Base-by-base conservation (phyloP, 805 yeast species). In the Sugiyamaella qingdaonensis region DNA sequence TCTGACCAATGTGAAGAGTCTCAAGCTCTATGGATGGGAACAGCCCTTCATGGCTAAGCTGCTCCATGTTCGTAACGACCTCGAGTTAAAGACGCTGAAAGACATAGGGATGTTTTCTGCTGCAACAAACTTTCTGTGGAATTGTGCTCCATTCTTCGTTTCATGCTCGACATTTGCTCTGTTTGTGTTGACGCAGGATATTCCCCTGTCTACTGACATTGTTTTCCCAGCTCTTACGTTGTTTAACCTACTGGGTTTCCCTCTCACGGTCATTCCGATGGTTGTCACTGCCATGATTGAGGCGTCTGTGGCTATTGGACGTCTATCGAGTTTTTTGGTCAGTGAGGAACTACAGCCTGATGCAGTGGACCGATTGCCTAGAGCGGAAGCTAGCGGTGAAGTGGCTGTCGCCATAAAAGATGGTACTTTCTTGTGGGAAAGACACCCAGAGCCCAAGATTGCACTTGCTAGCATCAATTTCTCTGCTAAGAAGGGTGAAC, bases 1-100 rank as follows among this genome's bases (percentile, higher is more conserved):
- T 52, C 76, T 92, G 67, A 88, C 88, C 68, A 92, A 91, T 64
- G 88, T 94, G 68, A 92, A 90, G 72, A 77, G 85, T 64, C 84
- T 89, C 65, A 89, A 89, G 70, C 85, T 78, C 62, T 88, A 88
- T 67, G 86, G 94, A 0, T 89, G 96, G 96, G 97, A 89, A 68
- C 73, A 72, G 27, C 89, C 96, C 0, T 89, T 88, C 65, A 73
- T 74, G 45, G 69, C 73, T 3, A 72, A 75, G 45, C 77, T 89
- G 44, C 63, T 78, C 29, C 75, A 74, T 10, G 73, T 77, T 19
- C 78, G 96, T 68, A 66, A 68, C 2, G 67, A 73, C 82, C 94
- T 13, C 36, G 76, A 71, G 56, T 87, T 92, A 75, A 77, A 77
- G 44, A 91, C 87, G 61, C 77, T 94, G 70, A 80, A 80, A 63